Evolutionary conservation across 495 filamentous ascomycete genomes (phyloP).

Genomic region (Oleoguttula mirabilis): DNA sequence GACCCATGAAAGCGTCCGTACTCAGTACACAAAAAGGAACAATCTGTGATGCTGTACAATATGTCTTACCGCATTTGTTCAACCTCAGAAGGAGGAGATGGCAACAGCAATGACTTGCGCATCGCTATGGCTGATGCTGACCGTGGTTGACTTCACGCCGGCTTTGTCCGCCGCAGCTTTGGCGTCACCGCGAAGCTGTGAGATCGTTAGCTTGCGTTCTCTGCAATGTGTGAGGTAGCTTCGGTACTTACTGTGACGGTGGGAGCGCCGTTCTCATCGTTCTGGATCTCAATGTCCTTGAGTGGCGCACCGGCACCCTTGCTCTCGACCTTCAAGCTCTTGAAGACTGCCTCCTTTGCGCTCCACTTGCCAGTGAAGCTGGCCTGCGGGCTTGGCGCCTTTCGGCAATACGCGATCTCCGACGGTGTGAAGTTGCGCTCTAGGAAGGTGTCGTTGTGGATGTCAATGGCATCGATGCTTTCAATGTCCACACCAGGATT

Average conservation of each 20-base stretch:
- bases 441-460: constrained; percentile 85
- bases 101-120: constrained; percentile 87
- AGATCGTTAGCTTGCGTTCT: too few relatives aligned
- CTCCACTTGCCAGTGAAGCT: constrained; percentile 90
- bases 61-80: too few relatives aligned
- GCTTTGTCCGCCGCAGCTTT: constrained; percentile 66
- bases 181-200: constrained; percentile 73
- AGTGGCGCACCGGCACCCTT: constrained; percentile 79
- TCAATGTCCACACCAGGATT: constrained; percentile 92
- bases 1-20: too few relatives aligned
- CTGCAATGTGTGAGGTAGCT: too few relatives aligned
- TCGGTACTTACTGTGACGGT: constrained; percentile 62
- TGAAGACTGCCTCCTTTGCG: constrained; percentile 98
- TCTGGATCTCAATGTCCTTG: constrained; percentile 87
- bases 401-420: constrained; percentile 76
- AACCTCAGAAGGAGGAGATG: constrained; percentile 14
- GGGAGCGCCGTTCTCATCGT: constrained; percentile 69
- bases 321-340: constrained; percentile 78
- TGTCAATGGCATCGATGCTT: constrained; percentile 68
- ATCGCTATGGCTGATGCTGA: constrained; percentile 92
- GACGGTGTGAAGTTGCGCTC: constrained; percentile 81
- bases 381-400: constrained; percentile 62
- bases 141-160: constrained; percentile 72
- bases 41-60: too few relatives aligned
- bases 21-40: too few relatives aligned